Conservation (phyloP, 305 asterid species). For the Lippia alba region DNA sequence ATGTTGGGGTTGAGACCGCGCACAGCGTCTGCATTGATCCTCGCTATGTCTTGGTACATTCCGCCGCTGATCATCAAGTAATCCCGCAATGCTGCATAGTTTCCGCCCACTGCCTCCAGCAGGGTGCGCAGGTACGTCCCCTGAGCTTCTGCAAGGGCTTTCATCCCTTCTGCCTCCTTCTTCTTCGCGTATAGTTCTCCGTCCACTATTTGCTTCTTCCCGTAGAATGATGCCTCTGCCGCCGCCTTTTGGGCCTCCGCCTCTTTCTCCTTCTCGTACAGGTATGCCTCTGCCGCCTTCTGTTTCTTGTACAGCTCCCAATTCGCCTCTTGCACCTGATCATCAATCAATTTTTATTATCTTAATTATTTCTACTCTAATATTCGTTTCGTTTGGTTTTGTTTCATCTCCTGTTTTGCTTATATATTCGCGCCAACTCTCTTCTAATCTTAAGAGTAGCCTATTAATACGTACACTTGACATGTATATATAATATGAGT, state of each 20-base stretch:
- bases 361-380: too few relatives aligned
- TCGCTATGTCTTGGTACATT: constrained; percentile 48
- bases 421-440: too few relatives aligned
- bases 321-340: constrained; percentile 56
- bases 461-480: too few relatives aligned
- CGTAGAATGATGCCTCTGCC: constrained; percentile 46
- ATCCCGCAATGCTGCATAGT: constrained; percentile 50
- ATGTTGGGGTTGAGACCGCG: constrained; percentile 53
- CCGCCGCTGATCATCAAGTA: constrained; percentile 54
- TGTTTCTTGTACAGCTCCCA: constrained; percentile 59
- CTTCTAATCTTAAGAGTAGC: too few relatives aligned
- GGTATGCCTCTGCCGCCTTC: constrained; percentile 50
- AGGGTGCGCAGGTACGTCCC: constrained; percentile 42
- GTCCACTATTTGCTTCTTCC: constrained; percentile 41
- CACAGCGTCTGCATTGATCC: constrained; percentile 49
- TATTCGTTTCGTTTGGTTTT: too few relatives aligned
- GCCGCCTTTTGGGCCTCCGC: constrained; percentile 51
- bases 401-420: too few relatives aligned
- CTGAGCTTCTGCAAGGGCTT: constrained; percentile 53
- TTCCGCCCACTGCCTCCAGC: constrained; percentile 44
- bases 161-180: constrained; percentile 57
- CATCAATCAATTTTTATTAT: too few relatives aligned
- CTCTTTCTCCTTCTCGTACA: constrained; percentile 50
- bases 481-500: too few relatives aligned
- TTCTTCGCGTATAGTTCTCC: constrained; percentile 46